Evolutionary conservation across 2,329 filamentous ascomycete species (phyloP).

Genomic region (Xylariaceae sp.): DNA sequence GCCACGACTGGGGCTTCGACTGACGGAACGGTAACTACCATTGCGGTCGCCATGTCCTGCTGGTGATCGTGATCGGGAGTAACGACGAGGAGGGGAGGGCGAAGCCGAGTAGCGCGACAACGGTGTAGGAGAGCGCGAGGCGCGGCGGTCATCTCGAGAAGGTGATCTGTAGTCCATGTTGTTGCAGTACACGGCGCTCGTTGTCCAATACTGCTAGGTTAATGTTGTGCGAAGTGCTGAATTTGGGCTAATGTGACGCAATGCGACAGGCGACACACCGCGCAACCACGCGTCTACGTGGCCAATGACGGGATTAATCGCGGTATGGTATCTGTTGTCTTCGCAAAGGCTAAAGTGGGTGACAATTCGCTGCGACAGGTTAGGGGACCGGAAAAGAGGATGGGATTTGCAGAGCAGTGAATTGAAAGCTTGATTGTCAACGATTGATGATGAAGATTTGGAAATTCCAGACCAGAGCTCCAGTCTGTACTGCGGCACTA

Average conservation of each 20-base stretch:
- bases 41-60: conserved; percentile 31
- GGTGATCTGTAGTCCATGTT: conserved; percentile 30
- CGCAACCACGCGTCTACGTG: not conserved
- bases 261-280: not conserved
- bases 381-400: too few species aligned
- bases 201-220: not conserved
- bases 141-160: conserved; percentile 25
- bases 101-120: conserved; percentile 36
- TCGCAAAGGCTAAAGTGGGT: too few species aligned
- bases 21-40: conserved; percentile 29
- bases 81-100: conserved; percentile 28
- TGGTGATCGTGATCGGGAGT: conserved; percentile 26
- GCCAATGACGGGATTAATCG: too few species aligned
- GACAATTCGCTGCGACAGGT: too few species aligned
- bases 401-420: too few species aligned
- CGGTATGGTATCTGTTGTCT: too few species aligned
- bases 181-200: not conserved
- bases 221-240: not conserved
- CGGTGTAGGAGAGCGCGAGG: conserved; percentile 32
- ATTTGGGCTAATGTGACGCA: not conserved
- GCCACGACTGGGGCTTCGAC: conserved; percentile 22
- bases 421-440: too few species aligned
- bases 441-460: too few species aligned
- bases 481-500: too few species aligned
- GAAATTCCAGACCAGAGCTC: too few species aligned